Evolutionary conservation across 495 filamentous ascomycete genomes (phyloP).

Genomic region (Aspergillus mulundensis): DNA sequence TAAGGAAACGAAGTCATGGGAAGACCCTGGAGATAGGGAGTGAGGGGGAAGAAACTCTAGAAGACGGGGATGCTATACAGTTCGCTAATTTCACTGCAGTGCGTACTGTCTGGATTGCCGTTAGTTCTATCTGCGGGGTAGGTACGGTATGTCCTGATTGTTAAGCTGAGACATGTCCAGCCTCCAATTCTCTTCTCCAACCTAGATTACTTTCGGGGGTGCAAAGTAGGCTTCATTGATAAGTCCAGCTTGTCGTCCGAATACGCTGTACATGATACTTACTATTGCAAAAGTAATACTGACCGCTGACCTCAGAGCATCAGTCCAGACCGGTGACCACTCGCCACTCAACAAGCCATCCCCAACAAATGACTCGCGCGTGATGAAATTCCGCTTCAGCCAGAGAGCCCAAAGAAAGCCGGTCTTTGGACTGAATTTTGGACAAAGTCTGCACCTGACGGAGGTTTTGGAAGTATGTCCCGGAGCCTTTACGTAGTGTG

Average conservation of each 20-base stretch:
- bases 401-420: not conserved
- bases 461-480: too few species aligned
- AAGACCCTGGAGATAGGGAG: not conserved
- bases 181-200: not conserved
- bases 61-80: too few species aligned
- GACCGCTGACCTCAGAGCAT: too few species aligned
- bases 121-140: not conserved
- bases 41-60: too few species aligned
- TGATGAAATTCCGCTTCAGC: not conserved
- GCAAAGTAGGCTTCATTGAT: too few species aligned
- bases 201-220: too few species aligned
- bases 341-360: not conserved
- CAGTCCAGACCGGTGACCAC: not conserved
- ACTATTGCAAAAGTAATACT: too few species aligned
- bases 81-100: not conserved
- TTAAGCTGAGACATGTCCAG: not conserved
- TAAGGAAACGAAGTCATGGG: not conserved
- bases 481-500: too few species aligned
- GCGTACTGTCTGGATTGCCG: not conserved
- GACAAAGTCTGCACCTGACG: not conserved
- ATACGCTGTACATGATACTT: too few species aligned
- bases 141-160: not conserved
- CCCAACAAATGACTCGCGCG: not conserved
- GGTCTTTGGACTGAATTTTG: not conserved
- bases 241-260: too few species aligned